Evolutionary conservation across 805 yeast genomes (phyloP), one percentile per base, ranked within the genome.

Genomic region (Sugiyamaella smithiae): DNA sequence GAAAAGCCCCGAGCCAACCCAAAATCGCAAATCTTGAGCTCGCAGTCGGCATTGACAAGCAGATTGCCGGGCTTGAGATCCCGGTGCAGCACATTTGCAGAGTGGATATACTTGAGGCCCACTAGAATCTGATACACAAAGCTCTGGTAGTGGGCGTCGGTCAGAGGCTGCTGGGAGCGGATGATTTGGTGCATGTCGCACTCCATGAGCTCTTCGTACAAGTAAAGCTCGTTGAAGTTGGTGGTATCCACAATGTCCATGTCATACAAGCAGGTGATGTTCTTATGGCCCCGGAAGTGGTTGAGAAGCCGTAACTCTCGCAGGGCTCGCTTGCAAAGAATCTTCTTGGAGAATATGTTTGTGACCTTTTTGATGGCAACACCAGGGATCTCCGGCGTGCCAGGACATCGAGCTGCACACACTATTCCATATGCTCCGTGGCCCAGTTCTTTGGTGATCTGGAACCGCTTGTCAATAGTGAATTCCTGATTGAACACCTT

Each of bases 381-480:
- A 9, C 82, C 78, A 5, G 89, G 90, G 40, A 85, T 91, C 45
- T 82, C 87, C 4, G 78, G 78, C 1, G 80, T 73, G 47, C 81
- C 86, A 3, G 80, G 75, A 65, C 89, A 90, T 58, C 82, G 80
- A 14, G 99, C 99, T 0, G 96, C 85, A 62, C 97, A 91, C 4
- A 93, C 99, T 3, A 91, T 84, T 36, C 99, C 99, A 62, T 93
- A 93, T 0, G 99, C 98, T 9, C 99, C 99, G 60, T 93, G 97
- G 4, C 99, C 99, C 33, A 93, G 77, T 59, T 93, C 98, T 61
- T 90, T 87, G 50, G 88, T 88, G 57, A 93, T 77, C 62, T 88
- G 87, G 65, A 91, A 88, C 46, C 97, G 73, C 56, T 80, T 81
- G 67, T 93, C 98, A 49, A 93, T 90, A 37, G 90, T 80, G 66